Evolutionary conservation across 805 yeast genomes (phyloP), one percentile per base, ranked within the genome.

Genomic region (Saturnispora bothae): DNA sequence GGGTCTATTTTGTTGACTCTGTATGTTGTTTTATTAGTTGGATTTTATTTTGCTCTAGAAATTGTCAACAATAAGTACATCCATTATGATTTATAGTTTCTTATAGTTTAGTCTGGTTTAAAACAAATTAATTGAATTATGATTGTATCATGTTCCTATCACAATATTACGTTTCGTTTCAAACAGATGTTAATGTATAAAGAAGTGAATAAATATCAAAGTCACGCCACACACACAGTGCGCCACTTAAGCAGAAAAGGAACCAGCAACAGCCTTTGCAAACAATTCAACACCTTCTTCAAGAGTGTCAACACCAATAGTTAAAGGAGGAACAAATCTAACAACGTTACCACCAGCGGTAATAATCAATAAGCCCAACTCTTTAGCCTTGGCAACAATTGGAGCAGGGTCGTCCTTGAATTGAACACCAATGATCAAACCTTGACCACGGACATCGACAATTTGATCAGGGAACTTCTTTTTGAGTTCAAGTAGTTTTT

Each of bases 331-430:
- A 22, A 89, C 92, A 46, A 92, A 68, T 61, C 98, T 75, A 38
- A 92, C 64, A 8, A 92, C 89, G 56, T 86, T 85, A 49, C 82
- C 79, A 32, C 97, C 98, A 5, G 96, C 95, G 16, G 95, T 82
- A 40, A 92, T 83, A 18, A 86, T 73, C 42, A 92, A 64, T 46
- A 92, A 64, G 3, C 97, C 96, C 43, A 76, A 62, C 39, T 83
- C 82, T 53, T 89, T 70, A 30, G 94, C 85, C 42, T 69, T 70
- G 19, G 63, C 64, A 18, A 86, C 75, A n/a, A 89, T 62, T 12
- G 65, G 60, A 15, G 67, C 51, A 35, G 94, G 89, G 42, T 80
- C 76, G 33, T 71, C 66, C 14, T 61, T 61, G 48, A 89, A 77
- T 61, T 89, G 86, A 40, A 85, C 59, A 31, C 98, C 98, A 38